These are phyloP conservation scores for Blakeslea trispora DNA, from an alignment of 371 early-diverging fungal species.

Conservation along the genomic window DNA sequence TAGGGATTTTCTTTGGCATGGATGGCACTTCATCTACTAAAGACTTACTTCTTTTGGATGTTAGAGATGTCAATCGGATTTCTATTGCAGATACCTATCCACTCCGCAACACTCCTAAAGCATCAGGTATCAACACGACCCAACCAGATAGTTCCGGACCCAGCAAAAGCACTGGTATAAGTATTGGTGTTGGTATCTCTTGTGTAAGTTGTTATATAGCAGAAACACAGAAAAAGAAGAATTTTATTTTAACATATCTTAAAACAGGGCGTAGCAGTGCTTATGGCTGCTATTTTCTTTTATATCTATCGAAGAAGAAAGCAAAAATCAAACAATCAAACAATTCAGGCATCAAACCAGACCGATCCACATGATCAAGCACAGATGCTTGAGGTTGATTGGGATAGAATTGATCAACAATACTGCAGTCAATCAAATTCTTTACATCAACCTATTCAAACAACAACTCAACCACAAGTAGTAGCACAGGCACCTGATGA, in stretches of 20 bases:
- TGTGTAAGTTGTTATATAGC: background rate
- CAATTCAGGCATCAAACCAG: too few species aligned
- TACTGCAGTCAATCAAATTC: too few species aligned
- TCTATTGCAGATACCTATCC: background rate
- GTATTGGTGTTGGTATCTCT: background rate
- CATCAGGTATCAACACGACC: too few species aligned
- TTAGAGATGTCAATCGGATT: background rate
- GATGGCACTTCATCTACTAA: background rate
- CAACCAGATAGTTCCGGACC: background rate
- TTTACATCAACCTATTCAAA: too few species aligned
- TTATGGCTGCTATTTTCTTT: background rate
- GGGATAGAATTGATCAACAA: slow-evolving; percentile 5
- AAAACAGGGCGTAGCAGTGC: background rate
- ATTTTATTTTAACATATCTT: too few species aligned
- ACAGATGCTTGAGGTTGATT: slow-evolving; percentile 1
- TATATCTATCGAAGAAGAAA: background rate
- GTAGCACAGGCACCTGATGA: too few species aligned
- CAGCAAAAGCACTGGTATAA: background rate
- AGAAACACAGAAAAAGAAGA: too few species aligned
- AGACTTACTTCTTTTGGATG: slow-evolving; percentile 7
- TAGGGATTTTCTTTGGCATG: slow-evolving; percentile 8
- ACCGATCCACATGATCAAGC: background rate
- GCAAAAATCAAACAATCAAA: too few species aligned
- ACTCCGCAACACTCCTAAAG: background rate
- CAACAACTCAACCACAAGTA: too few species aligned